Base-by-base conservation (phyloP, 108 stramenopile genomes). In the Conticribra weissflogii region DNA sequence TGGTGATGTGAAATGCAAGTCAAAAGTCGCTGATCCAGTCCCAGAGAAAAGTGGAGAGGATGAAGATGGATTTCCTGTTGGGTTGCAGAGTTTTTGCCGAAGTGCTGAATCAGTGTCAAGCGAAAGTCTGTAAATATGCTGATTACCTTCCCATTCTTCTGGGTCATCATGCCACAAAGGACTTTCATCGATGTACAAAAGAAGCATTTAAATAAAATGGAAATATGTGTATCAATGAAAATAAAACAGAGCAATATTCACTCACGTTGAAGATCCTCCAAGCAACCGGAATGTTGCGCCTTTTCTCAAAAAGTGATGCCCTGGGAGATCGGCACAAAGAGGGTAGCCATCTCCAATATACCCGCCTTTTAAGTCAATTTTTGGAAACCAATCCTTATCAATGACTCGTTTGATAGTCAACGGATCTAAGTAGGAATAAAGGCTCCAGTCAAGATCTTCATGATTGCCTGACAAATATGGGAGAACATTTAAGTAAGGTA, bases 271-370 rank as follows among this genome's bases (percentile, higher is more conserved):
- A 58, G 65, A 27, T 0, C 53, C 36, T 30, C 77, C 78, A 30
- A 79, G 30, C 28, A 74, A 30, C 4, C 59, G 60, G 54, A 62
- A 80, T 9, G n/a, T 69, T 9, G 79, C 68, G 7, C 74, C 74
- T 22, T 76, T 68, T 24, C 48, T 56, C 0, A 84, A 52, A 23
- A 76, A 84, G 25, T 59, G 64, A 22, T 54, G 53, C 17, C 56
- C 30, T 14, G 83, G 83, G 15, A 84, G 53, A 30, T 84, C 80
- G 27, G 51, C 52, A 44, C 83, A 84, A 23, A 84, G 57, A 5
- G 83, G 83, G 46, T 78, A 84, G 25, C 71, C 33, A 41, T 83
- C 82, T 17, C 79, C 82, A 31, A 83, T 34, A 22, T 66, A 55
- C 36, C 56, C 59, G 5, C 59, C 50, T 21, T 45, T 30, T 0